Evolutionary conservation across 2,329 filamentous ascomycete species (phyloP), one percentile per base, ranked within the genome.

Genomic region (Monosporascus cannonballus): DNA sequence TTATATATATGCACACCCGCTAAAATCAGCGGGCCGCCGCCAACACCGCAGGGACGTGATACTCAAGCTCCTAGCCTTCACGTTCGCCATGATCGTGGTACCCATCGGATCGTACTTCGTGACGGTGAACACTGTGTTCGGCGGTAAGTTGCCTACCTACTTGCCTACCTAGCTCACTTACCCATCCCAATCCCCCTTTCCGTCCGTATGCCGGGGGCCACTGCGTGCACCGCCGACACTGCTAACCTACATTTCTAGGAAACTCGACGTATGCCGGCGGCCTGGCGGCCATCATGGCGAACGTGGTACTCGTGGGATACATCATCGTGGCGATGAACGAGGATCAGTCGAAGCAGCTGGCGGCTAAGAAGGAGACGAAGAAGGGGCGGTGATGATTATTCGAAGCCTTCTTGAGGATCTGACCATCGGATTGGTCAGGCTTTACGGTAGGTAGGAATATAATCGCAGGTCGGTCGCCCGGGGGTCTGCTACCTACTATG

Each of bases 41-140:
- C 27, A 30, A 30, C 7, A 30, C 37, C 20, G 11, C 51, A 90
- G 90, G 53, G 78, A 87, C 66, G 91, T 97, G 59, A 94, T 99
- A 59, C 74, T 86, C 66, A 99, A 97, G 74, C 84, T 99, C 20
- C 79, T 97, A 17, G 85, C 81, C 58, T 97, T 96, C 73, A 96
- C 92, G 0, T 76, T 92, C 39, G 92, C 91, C 67, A 97, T 99
- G 93, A 80, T 96, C 55, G 80, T 87, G 17, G 72, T 89, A 20
- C 94, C 94, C 15, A 90, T 99, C 61, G 86, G 89, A 41, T 90
- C 88, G 42, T 99, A 96, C 72, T 99, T 95, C 69, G 64, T 88
- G 46, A 88, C 89, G 0, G 78, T 96, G 27, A 81, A 92, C 65
- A 80, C 76, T 1, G 62, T 96, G 27, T 96, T 96, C 72, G 76